phyloP scores from a whole-genome alignment of 164 flowering plant species.

The Vitis rotundifolia region DNA sequence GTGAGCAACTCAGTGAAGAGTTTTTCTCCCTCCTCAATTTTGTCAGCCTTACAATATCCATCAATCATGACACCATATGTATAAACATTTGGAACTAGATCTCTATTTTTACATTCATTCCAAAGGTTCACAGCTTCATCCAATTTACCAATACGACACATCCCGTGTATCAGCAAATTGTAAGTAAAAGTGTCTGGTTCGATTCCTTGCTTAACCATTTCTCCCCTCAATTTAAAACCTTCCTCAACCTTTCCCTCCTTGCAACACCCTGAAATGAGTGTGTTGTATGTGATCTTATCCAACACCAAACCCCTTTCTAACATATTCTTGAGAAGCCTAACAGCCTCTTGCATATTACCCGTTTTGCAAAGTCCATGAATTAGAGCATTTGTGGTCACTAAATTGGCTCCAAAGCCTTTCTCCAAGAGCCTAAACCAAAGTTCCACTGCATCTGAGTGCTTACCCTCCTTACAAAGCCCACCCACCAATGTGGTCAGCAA shows the following conservation, averaged over 20 bases:
- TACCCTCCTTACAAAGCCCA: slow-evolving; percentile 51
- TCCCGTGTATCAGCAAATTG: slow-evolving; percentile 52
- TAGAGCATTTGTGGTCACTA: slow-evolving; percentile 68
- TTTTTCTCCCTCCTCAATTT: slow-evolving; percentile 48
- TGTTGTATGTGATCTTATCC: slow-evolving; percentile 61
- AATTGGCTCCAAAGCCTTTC: slow-evolving; percentile 55
- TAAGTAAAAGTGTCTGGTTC: slow-evolving; percentile 58
- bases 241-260: slow-evolving; percentile 54
- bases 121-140: slow-evolving; percentile 61
- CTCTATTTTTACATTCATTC: slow-evolving; percentile 48
- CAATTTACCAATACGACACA: slow-evolving; percentile 46
- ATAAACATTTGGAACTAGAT: slow-evolving; percentile 43
- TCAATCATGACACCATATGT: slow-evolving; percentile 58
- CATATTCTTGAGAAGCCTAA: slow-evolving; percentile 51
- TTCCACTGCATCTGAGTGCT: slow-evolving; percentile 46
- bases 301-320: slow-evolving; percentile 39
- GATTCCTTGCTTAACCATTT: slow-evolving; percentile 55
- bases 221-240: slow-evolving; percentile 56
- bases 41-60: slow-evolving; percentile 62
- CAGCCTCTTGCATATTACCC: slow-evolving; percentile 50
- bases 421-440: slow-evolving; percentile 56
- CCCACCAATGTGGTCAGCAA: slow-evolving; percentile 50
- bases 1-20: slow-evolving; percentile 44
- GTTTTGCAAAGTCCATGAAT: slow-evolving; percentile 61
- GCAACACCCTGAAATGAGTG: slow-evolving; percentile 55